Base-by-base conservation (phyloP, 345 rosid species). In the Excoecaria cochinchinensis region DNA sequence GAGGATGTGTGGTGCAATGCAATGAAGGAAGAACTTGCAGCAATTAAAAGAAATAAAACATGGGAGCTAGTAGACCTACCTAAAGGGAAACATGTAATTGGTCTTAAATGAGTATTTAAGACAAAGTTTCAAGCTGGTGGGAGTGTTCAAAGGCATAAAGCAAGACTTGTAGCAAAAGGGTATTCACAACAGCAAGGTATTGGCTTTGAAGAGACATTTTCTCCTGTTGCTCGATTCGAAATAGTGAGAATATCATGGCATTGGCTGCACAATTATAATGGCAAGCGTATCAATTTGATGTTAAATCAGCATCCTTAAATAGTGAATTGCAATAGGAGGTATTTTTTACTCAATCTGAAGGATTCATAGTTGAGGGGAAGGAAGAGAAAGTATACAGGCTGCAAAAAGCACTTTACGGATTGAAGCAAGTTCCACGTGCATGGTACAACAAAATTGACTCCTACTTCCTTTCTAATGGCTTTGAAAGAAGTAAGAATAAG, bases 401-500 rank as follows among this genome's bases (percentile, higher is more conserved):
- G n/a, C n/a, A n/a, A n/a, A n/a, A n/a, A n/a, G n/a, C 44, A 40
- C 44, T 40, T 40, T 40, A 40, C 6, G 44, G 3, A 6, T 40
- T 40, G 44, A 40, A 40, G 44, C 44, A 40, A 40, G 44, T 6
- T 40, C 6, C 44, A 40, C 6, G 44, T 3, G 44, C 44, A 40
- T 40, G 6, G 44, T 3, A 6, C 44, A 40, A 40, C 6, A n/a
- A n/a, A n/a, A n/a, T n/a, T n/a, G n/a, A n/a, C n/a, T n/a, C n/a
- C n/a, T 40, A 40, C 6, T 40, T 40, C 4, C 14, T 3, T 48
- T 1, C 40, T 0, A 24, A n/a, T 39, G 67, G 75, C 11, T 57
- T 72, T 52, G 39, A 21, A 44, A 57, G 65, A 22, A 72, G 75
- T 40, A 21, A 72, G 10, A 58, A n/a, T 72, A 38, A 72, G 19